phyloP scores from a whole-genome alignment of 495 filamentous ascomycete genomes.

The Penicillium atrosanguineum region DNA sequence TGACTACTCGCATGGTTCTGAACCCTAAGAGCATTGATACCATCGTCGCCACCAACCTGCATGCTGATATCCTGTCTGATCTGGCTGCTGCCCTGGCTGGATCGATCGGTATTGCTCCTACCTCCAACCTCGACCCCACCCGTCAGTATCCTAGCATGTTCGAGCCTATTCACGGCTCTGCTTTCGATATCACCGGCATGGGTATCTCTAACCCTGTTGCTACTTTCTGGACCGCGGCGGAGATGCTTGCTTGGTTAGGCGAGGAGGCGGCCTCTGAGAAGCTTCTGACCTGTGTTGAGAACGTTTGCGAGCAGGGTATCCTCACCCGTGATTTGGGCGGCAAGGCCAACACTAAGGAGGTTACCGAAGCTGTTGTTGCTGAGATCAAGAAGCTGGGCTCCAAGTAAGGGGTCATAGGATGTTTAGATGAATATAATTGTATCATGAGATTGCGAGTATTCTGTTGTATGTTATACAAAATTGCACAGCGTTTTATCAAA shows the following conservation, averaged over 20 bases:
- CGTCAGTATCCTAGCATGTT: slow-evolving; percentile 62
- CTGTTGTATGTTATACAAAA: no score
- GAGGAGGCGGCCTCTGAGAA: slow-evolving; percentile 51
- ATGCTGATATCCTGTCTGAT: slow-evolving; percentile 58
- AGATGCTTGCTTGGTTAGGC: slow-evolving; percentile 68
- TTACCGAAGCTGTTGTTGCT: slow-evolving; percentile 59
- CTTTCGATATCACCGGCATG: slow-evolving; percentile 70
- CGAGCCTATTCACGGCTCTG: slow-evolving; percentile 66
- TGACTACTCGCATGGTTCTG: slow-evolving; percentile 56
- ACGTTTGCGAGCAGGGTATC: slow-evolving; percentile 56
- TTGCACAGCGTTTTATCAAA: no score
- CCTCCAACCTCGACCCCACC: slow-evolving; percentile 63
- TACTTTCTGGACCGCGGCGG: slow-evolving; percentile 66
- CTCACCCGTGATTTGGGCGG: slow-evolving; percentile 63
- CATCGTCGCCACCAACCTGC: slow-evolving; percentile 56
- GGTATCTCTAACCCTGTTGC: slow-evolving; percentile 71
- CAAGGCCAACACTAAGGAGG: slow-evolving; percentile 50
- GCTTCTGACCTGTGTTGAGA: slow-evolving; percentile 59
- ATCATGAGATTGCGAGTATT: neutral
- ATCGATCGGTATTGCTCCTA: slow-evolving; percentile 58
- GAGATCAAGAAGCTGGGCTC: slow-evolving; percentile 47
- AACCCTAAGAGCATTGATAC: slow-evolving; percentile 54
- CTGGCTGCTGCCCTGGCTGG: slow-evolving; percentile 57
- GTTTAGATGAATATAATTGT: neutral
- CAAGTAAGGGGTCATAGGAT: slow-evolving; percentile 4